A percentile compares a stretch with the other conserved stretches of the same genome.
phyloP scores from a whole-genome alignment of 306 rosid genomes.

The Cucumis sativus region DNA sequence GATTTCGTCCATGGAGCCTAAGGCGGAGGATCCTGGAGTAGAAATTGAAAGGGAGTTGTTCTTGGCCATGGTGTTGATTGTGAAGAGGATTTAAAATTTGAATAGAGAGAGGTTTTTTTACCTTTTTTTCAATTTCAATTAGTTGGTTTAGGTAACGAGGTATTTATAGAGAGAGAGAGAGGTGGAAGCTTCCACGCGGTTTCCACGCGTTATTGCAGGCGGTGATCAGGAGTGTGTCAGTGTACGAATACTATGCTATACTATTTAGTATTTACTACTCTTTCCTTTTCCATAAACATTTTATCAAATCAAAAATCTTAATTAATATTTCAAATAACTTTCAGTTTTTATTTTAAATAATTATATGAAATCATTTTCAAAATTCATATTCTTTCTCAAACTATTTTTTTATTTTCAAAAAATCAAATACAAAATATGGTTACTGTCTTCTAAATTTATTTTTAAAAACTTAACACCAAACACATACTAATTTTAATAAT shows the following conservation, averaged over 20 bases:
- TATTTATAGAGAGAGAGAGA: not conserved
- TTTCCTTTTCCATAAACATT: no score
- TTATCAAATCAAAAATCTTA: no score
- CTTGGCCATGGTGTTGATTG: not conserved
- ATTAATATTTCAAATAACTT: no score
- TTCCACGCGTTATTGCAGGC: slow-evolving; percentile 10
- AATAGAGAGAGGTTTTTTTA: not conserved
- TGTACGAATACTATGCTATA: not conserved
- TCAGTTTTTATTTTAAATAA: no score
- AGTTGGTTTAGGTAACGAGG: not conserved
- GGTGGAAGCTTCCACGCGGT: slow-evolving; percentile 25
- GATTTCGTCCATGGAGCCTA: slow-evolving; percentile 46
- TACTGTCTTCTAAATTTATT: no score
- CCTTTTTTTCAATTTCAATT: no score
- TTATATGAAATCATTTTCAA: no score
- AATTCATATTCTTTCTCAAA: no score
- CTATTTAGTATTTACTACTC: not conserved
- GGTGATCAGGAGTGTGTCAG: not conserved
- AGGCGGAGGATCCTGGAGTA: not conserved
- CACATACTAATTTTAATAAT: no score
- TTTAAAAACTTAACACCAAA: no score
- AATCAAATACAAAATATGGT: no score
- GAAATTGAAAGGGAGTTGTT: not conserved
- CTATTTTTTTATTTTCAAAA: no score
- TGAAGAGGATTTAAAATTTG: not conserved